Evolutionary conservation across 352 stramenopile species (phyloP), one percentile per base, ranked within the genome.

Genomic region (Globisporangium acanthophoron): DNA sequence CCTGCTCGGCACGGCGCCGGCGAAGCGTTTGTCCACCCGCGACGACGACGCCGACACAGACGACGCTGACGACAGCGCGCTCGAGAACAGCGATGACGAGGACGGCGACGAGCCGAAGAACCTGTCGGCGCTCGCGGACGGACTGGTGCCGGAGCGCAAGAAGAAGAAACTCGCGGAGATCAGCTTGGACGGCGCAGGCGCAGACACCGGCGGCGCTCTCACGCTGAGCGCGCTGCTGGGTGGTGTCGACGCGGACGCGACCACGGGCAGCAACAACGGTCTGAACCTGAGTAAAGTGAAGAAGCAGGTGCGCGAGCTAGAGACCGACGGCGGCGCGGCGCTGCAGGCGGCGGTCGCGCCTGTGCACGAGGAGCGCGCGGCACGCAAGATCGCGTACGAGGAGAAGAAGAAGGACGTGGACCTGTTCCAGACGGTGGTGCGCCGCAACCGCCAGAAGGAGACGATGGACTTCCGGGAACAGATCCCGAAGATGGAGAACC

Each of bases 401-500:
- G 69, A 96, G 44, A 94, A 95, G 61, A 75, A 73, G 20, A 79
- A 97, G 51, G 87, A 98, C 48, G 76, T 98, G 52, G 78, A 92
- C 33, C 52, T 88, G 35, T 98, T 96, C 76, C 88, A 92, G 50
- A 75, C 94, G 0, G 85, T 95, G 13, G 88, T 98, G 53, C 84
- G 95, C 33, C 74, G 86, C 50, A 97, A 98, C 67, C 85, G 95
- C 16, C 73, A 98, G 68, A 97, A 96, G 29, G 92, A 98, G 76
- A 97, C 92, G 45, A 74, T 98, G 47, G 92, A 98, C 73, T 96
- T 98, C 59, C 90, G 93, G 50, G 73, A 87, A n/a, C 94, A 98
- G 61, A 88, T 84, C 31, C 68, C 75, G 1, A 80, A 78, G 67
- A 71, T 90, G 44, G 75, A 89, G 54, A 88, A 87, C 59, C 55